Evolutionary conservation across 2,329 filamentous ascomycete species (phyloP), one percentile per base, ranked within the genome.

Genomic region (Rhinocladiella similis): DNA sequence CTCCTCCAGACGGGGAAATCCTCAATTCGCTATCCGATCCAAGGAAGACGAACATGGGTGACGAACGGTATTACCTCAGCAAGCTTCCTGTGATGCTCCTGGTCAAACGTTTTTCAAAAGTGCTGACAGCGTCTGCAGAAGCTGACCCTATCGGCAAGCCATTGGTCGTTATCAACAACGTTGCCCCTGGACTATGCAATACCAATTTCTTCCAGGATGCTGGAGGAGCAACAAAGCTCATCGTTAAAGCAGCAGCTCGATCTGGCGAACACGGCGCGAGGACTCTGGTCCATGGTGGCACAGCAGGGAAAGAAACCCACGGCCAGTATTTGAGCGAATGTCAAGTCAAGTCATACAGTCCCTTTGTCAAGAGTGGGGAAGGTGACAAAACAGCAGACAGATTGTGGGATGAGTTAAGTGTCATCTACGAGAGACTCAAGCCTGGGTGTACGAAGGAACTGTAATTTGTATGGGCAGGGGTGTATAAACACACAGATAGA

Each of bases 151-250:
- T 51, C 10, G 56, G 57, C 48, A 56, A 63, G 27, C 53, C 59
- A 16, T 51, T 59, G 16, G 76, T 83, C 35, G 74, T 76, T 1
- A 62, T 84, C 56, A 83, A 82, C 64, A 72, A 73, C 58, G 59
- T 80, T 16, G 81, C 80, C 53, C 82, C 82, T 0, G 81, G 81
- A 1, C 69, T 80, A 22, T 84, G 81, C 65, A 70, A 79, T 39
- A 77, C 78, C 1, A 69, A 75, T 18, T 69, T 84, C 1, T 65
- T 63, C 6, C 72, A 79, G 2, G 73, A 80, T 0, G 14, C 48
- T 12, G 20, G 27, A 3, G 20, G 38, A 16, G n/a, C 50, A 3
- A 14, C 41, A 20, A 49, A 50, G 25, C 13, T 53, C 12, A 18
- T 54, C 36, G 1, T 46, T 22, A 53, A 20, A 35, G 14, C 73